Evolutionary conservation across 768 basidiomycete species (phyloP).

Genomic region (Leccinum longicurvipes): DNA sequence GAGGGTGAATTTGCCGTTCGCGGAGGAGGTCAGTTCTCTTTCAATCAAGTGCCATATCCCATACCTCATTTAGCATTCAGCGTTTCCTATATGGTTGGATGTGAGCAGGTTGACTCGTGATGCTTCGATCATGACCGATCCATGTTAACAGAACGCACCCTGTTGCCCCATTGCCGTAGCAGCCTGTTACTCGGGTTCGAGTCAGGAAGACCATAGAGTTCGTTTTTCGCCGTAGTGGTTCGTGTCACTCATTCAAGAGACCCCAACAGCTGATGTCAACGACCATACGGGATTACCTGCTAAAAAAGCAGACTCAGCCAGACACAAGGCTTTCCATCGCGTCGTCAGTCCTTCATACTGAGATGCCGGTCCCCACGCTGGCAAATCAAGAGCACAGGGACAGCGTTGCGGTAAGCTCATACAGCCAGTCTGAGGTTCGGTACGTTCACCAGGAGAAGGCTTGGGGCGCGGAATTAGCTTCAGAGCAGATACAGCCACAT

Average conservation of each 20-base stretch:
- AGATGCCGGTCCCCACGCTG: constrained; percentile 28
- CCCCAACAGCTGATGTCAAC: constrained; percentile 54
- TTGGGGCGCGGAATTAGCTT: constrained; percentile 36
- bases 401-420: constrained; percentile 28
- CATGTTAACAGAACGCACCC: constrained; percentile 58
- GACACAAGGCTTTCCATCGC: constrained; percentile 20
- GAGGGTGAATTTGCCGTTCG: constrained; percentile 61
- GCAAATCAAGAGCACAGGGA: constrained; percentile 31
- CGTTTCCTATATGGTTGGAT: constrained; percentile 85
- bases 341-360: constrained; percentile 27
- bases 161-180: constrained; percentile 79
- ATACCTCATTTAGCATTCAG: constrained; percentile 35
- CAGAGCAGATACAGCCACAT: constrained; percentile 34
- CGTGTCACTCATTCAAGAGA: constrained; percentile 3
- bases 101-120: constrained; percentile 33
- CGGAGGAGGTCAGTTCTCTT: constrained; percentile 65
- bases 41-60: background rate
- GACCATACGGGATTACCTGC: constrained; percentile 67
- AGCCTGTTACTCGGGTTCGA: constrained; percentile 80
- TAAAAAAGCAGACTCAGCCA: constrained; percentile 44
- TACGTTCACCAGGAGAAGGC: constrained; percentile 30
- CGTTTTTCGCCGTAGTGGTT: constrained; percentile 23
- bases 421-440: constrained; percentile 24
- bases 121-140: constrained; percentile 1
- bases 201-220: constrained; percentile 76